A percentile compares a stretch with the other conserved stretches of the same genome.
Evolutionary conservation across 257 asterid genomes (phyloP).

Genomic region (Scutellaria baicalensis): DNA sequence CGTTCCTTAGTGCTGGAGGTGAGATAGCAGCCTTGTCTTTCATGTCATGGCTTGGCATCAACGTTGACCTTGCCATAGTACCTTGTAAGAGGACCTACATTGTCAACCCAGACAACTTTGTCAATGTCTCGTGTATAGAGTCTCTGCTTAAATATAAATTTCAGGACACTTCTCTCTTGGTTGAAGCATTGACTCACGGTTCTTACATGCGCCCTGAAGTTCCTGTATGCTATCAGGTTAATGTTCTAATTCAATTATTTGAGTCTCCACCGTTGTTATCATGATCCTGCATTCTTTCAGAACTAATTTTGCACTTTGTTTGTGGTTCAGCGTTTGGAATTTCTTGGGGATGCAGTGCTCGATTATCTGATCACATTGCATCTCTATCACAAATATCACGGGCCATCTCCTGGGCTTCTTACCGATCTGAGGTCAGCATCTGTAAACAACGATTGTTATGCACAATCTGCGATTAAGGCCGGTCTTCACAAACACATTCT

Average conservation of each 20-base stretch:
- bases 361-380: slow-evolving; percentile 61
- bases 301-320: not conserved
- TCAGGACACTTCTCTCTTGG: slow-evolving; percentile 56
- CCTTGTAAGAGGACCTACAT: slow-evolving; percentile 41
- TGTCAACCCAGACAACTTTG: slow-evolving; percentile 33
- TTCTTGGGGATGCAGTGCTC: slow-evolving; percentile 83
- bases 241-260: not conserved
- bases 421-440: slow-evolving; percentile 91
- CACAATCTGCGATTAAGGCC: slow-evolving; percentile 52
- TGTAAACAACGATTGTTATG: slow-evolving; percentile 75
- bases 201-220: slow-evolving; percentile 85
- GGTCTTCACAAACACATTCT: slow-evolving; percentile 61
- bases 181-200: slow-evolving; percentile 87
- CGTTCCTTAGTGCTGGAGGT: slow-evolving; percentile 59
- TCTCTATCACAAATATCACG: slow-evolving; percentile 47
- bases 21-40: slow-evolving; percentile 62
- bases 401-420: slow-evolving; percentile 59
- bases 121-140: slow-evolving; percentile 43
- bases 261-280: not conserved
- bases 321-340: slow-evolving; percentile 62
- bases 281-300: not conserved
- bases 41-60: slow-evolving; percentile 69
- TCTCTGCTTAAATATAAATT: slow-evolving; percentile 47
- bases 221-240: slow-evolving; percentile 88
- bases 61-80: slow-evolving; percentile 26